phyloP scores from a whole-genome alignment of 73 alveolate species.

The Paramecium sexaurelia region DNA sequence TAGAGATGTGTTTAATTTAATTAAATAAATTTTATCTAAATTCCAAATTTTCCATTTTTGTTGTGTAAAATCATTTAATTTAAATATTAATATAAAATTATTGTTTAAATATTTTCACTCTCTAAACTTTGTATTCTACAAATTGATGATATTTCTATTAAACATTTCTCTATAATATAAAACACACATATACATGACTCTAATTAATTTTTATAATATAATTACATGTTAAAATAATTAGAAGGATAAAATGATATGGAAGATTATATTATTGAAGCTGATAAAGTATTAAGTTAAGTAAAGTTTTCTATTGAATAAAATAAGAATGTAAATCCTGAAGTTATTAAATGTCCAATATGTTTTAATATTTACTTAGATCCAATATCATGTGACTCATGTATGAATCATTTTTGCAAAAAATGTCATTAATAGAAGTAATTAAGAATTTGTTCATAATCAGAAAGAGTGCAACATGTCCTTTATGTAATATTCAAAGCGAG shows the following conservation, averaged over 20 bases:
- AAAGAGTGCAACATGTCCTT: neutral
- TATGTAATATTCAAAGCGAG: neutral
- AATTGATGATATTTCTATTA: no score
- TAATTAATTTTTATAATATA: neutral
- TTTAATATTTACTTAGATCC: neutral
- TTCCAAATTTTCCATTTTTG: no score
- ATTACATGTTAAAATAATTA: neutral
- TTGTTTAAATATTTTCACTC: no score
- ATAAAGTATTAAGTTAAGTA: neutral
- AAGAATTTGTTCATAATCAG: neutral
- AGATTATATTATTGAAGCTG: neutral
- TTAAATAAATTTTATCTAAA: no score
- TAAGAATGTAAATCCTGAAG: neutral
- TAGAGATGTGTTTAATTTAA: no score
- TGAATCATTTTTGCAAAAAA: conserved; percentile 39
- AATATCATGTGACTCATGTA: conserved; percentile 26
- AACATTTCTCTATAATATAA: no score
- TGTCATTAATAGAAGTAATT: conserved; percentile 3
- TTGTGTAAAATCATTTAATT: no score
- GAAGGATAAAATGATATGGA: neutral
- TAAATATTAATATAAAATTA: no score
- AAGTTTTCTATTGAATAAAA: neutral
- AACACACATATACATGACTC: no score
- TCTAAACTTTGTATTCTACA: no score
- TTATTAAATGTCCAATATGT: conserved; percentile 49